Percentiles rank a stretch among this genome's conserved stretches.
Evolutionary conservation across 345 rosid species (phyloP).

Genomic region (Melaleuca alternifolia): DNA sequence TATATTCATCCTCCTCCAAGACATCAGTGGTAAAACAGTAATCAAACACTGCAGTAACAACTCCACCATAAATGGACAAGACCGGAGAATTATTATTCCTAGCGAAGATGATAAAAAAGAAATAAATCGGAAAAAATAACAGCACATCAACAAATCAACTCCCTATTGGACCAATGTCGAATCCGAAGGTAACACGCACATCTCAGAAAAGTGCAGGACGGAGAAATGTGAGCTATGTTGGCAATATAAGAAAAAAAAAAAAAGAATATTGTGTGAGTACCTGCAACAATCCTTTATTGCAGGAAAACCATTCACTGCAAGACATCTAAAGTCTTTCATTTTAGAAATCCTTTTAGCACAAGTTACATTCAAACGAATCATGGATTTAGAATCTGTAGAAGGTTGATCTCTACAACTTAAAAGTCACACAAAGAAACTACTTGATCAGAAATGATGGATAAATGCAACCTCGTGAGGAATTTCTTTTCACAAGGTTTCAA

Average conservation of each 20-base stretch:
- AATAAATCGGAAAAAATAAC: background rate
- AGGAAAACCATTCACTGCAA: background rate
- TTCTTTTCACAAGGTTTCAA: background rate
- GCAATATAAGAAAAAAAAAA: background rate
- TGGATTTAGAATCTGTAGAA: background rate
- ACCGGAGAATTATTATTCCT: background rate
- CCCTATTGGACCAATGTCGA: background rate
- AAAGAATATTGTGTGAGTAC: background rate
- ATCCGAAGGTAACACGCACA: background rate
- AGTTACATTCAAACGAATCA: background rate
- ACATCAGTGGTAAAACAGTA: conserved; percentile 71
- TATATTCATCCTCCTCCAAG: conserved; percentile 60
- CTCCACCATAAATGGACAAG: background rate
- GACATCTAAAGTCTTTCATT: background rate
- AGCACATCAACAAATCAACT: background rate
- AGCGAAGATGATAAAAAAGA: background rate
- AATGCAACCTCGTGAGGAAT: background rate
- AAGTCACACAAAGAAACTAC: background rate
- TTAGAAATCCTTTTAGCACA: background rate
- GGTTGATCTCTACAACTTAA: background rate
- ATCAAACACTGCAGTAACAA: conserved; percentile 56
- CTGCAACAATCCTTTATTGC: background rate
- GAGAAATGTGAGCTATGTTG: background rate
- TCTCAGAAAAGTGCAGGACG: background rate
- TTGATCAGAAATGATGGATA: background rate